Percentiles rank a stretch among this genome's conserved stretches.
phyloP scores from a whole-genome alignment of 495 filamentous ascomycete genomes.

The Venustampulla echinocandica region DNA sequence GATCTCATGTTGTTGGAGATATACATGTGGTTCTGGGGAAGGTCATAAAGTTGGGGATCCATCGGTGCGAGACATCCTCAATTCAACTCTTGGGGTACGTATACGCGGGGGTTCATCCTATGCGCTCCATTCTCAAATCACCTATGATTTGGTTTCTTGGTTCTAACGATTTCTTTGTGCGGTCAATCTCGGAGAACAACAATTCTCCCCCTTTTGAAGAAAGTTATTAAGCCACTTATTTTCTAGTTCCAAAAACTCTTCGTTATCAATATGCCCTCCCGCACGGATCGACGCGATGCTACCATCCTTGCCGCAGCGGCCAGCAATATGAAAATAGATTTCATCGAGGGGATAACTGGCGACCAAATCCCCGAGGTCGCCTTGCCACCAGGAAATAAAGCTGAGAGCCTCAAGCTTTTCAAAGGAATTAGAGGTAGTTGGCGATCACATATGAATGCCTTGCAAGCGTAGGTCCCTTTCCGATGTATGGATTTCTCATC shows the following conservation, averaged over 20 bases:
- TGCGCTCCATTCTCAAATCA: too few relatives aligned
- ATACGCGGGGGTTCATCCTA: too few relatives aligned
- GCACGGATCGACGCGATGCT: constrained; percentile 56
- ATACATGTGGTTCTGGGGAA: not conserved
- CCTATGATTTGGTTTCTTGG: too few relatives aligned
- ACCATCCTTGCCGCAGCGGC: constrained; percentile 44
- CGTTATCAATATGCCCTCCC: constrained; percentile 50
- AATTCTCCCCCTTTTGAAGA: too few relatives aligned
- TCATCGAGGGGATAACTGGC: constrained; percentile 43
- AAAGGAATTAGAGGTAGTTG: constrained; percentile 37
- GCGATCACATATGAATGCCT: constrained; percentile 38
- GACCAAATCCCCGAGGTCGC: constrained; percentile 30
- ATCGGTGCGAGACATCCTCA: constrained; percentile 6
- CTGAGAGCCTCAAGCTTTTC: constrained; percentile 7
- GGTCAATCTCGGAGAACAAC: too few relatives aligned
- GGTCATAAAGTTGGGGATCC: not conserved
- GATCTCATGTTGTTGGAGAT: not conserved
- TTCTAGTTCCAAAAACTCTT: constrained; percentile 52
- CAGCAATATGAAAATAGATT: constrained; percentile 43
- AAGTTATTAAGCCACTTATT: not conserved
- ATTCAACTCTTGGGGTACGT: constrained; percentile 27
- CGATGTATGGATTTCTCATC: too few relatives aligned
- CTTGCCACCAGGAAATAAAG: constrained; percentile 18
- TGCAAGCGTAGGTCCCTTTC: constrained; percentile 24
- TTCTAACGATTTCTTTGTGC: too few relatives aligned